Evolutionary conservation across 1,284 basidiomycete species (phyloP), one percentile per base, ranked within the genome.

Genomic region (Fistulinella cinereoalba): DNA sequence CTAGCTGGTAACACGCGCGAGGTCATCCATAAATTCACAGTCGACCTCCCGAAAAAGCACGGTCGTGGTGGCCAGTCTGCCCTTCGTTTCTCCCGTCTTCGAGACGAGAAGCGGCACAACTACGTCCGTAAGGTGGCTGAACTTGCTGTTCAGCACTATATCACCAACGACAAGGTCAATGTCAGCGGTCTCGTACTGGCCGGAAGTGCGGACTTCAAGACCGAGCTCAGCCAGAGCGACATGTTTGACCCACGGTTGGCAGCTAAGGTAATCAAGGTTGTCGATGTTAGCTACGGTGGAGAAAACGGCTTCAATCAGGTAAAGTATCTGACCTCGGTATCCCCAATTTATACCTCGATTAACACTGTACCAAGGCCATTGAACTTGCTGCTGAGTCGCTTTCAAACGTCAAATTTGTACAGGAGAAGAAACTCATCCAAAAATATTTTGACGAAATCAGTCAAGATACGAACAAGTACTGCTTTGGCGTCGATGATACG

Each of bases 1-100:
- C 83, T 99, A 39, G 84, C 94, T 0, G 97, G 97, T 44, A 99
- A 99, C 73, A 97, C 97, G 18, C 91, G 97, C 57, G 95, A 97
- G 54, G 83, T 99, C 44, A 79, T 97, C 48, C 94, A 99, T 75
- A 99, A 99, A 71, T 97, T 99, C 74, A 94, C 89, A 29, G 97
- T 99, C 66, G 97, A 99, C 72, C 80, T 99, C 18, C 97, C 97
- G 42, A 99, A 99, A 78, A 99, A 99, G 79, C 97, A 99, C 71
- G 94, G 94, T 59, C 96, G 97, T 81, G 97, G 97, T 86, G 97
- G 97, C 74, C 97, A 99, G 72, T 99, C 97, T 51, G 97, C 97
- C 24, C 79, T 99, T 44, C 97, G 97, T 91, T 99, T 99, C 84
- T 92, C 96, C 33, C 96, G 97, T 82, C 84, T 99, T 49, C 91